Conservation (phyloP, 331 rosid species). For the Rosa hybrid region DNA sequence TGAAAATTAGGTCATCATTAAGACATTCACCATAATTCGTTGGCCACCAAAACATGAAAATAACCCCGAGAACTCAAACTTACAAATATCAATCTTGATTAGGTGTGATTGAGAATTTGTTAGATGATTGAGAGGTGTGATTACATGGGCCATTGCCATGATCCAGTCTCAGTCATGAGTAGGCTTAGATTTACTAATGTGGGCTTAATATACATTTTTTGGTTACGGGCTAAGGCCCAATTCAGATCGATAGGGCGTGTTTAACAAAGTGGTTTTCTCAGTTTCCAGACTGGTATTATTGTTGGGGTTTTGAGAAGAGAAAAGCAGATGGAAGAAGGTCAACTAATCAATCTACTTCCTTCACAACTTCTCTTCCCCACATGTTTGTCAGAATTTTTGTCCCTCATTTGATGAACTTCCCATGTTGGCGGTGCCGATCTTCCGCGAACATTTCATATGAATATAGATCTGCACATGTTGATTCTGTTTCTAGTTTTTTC, state of each 20-base stretch:
- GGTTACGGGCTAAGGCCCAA: background rate
- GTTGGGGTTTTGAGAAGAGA: background rate
- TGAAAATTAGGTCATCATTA: slow-evolving; percentile 5
- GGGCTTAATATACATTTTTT: background rate
- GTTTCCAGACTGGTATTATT: no score
- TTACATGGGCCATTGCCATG: background rate
- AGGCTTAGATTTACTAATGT: background rate
- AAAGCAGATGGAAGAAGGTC: background rate
- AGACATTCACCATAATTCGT: background rate
- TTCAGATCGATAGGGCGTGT: background rate
- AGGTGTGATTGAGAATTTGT: background rate
- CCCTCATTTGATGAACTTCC: slow-evolving; percentile 26
- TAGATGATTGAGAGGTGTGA: background rate
- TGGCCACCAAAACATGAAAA: slow-evolving; percentile 14
- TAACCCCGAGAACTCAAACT: background rate
- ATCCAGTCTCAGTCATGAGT: background rate
- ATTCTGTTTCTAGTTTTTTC: background rate
- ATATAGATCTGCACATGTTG: background rate
- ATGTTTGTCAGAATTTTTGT: slow-evolving; percentile 21
- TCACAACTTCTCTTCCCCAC: background rate
- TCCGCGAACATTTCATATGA: slow-evolving; percentile 26
- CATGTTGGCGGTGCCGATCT: slow-evolving; percentile 39
- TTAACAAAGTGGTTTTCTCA: no score
- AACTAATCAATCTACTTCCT: background rate
- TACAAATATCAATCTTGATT: background rate